Percentiles rank a stretch among this genome's conserved stretches.
These are phyloP conservation scores for Solanum rostratum DNA, from an alignment of 257 asterid genomes.

Conservation along the genomic window DNA sequence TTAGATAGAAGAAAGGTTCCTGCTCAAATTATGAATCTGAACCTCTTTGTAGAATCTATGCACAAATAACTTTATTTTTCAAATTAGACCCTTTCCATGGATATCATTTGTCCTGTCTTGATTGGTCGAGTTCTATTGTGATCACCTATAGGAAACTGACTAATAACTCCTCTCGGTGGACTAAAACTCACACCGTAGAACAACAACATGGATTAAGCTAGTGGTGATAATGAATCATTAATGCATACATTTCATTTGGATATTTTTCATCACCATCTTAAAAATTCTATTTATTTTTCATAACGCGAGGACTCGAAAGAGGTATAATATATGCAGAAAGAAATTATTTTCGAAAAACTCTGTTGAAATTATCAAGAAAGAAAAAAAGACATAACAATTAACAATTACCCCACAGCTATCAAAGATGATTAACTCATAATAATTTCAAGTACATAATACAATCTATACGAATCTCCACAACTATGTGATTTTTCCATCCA, in stretches of 20 bases:
- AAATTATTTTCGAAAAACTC: too few relatives aligned
- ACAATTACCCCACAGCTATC: too few relatives aligned
- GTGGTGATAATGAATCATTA: neutral
- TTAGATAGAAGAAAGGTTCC: neutral
- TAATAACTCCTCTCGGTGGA: too few relatives aligned
- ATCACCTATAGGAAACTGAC: too few relatives aligned
- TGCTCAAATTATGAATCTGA: neutral
- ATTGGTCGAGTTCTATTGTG: too few relatives aligned
- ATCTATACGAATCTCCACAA: neutral
- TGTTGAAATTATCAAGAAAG: too few relatives aligned
- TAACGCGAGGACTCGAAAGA: too few relatives aligned
- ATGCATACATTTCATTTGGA: neutral
- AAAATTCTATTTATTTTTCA: neutral
- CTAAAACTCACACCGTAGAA: too few relatives aligned
- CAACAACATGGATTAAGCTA: neutral
- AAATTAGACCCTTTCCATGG: neutral
- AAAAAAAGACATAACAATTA: too few relatives aligned
- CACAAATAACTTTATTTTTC: neutral
- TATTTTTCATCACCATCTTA: neutral
- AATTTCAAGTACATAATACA: neutral
- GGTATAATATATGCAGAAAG: too few relatives aligned
- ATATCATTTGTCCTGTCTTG: too few relatives aligned
- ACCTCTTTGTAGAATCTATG: neutral
- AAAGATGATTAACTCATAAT: neutral
- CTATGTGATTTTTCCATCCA: slow-evolving; percentile 3